phyloP scores from a whole-genome alignment of 331 rosid species.

The Saraca asoca region DNA sequence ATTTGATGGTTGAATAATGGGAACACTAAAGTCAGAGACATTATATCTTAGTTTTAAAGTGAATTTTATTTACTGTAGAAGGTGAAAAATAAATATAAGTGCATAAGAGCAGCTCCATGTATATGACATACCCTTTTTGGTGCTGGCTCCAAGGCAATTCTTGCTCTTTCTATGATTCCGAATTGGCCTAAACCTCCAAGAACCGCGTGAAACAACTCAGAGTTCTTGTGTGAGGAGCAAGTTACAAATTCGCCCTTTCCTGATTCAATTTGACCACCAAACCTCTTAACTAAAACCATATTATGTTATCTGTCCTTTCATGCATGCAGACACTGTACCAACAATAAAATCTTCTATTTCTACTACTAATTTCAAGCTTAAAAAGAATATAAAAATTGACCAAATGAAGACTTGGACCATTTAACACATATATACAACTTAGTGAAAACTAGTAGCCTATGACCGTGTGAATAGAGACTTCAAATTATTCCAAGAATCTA shows the following conservation, averaged over 20 bases:
- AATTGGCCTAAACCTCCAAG: conserved; percentile 95
- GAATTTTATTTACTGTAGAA: too few relatives aligned
- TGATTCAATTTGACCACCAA: conserved; percentile 19
- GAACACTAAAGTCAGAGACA: conserved; percentile 1
- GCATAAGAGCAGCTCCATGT: too few relatives aligned
- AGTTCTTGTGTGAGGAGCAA: conserved; percentile 57
- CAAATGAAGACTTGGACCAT: conserved; percentile 30
- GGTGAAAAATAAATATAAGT: too few relatives aligned
- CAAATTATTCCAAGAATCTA: conserved; percentile 34
- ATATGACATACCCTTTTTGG: conserved; percentile 62
- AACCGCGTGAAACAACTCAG: conserved; percentile 68
- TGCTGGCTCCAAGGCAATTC: conserved; percentile 74
- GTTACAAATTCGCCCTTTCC: conserved; percentile 79
- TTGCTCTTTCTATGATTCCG: conserved; percentile 77
- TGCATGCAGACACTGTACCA: conserved; percentile 33
- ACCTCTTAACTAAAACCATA: background rate
- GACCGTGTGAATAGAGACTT: conserved; percentile 45
- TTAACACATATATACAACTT: background rate
- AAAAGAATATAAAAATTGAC: conserved; percentile 7
- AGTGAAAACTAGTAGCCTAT: conserved; percentile 6
- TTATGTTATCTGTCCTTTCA: conserved; percentile 24
- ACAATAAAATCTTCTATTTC: conserved; percentile 2
- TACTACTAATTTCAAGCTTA: too few relatives aligned
- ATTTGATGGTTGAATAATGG: conserved; percentile 29
- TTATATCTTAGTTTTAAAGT: too few relatives aligned